phyloP scores from a whole-genome alignment of 116 monocot genomes.

The Papilionanthe hybrid region DNA sequence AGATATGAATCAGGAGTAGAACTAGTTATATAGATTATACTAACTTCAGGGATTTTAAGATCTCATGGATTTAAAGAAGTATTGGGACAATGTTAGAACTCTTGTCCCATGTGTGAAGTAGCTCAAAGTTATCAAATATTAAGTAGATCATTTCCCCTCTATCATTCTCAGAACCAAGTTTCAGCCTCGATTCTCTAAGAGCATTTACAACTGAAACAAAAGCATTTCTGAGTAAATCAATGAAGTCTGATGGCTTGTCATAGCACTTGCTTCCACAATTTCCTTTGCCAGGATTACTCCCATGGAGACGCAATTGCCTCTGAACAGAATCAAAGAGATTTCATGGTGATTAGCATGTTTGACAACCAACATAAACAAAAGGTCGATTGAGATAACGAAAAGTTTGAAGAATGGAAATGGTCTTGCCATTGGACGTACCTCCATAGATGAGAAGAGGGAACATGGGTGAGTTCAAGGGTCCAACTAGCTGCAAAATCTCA shows the following conservation, averaged over 20 bases:
- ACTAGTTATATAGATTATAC: conserved; percentile 73
- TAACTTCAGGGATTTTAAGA: conserved; percentile 43
- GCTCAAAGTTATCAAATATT: conserved; percentile 84
- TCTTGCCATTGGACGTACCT: conserved; percentile 67
- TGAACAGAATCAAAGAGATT: conserved; percentile 52
- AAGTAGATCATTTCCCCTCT: conserved; percentile 59
- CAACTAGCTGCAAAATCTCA: conserved; percentile 10
- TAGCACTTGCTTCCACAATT: conserved; percentile 39
- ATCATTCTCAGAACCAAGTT: conserved; percentile 5
- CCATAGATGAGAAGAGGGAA: conserved; percentile 70
- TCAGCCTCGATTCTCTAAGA: conserved; percentile 9
- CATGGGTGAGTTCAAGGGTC: conserved; percentile 25
- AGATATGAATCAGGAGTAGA: conserved; percentile 60
- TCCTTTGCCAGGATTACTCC: conserved; percentile 17
- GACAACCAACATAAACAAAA: conserved; percentile 55
- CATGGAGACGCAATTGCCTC: conserved; percentile 36
- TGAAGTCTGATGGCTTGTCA: conserved; percentile 62
- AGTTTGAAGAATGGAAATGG: conserved; percentile 37
- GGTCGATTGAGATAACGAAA: conserved; percentile 56
- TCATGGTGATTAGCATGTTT: conserved; percentile 49
- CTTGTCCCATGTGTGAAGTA: conserved; percentile 60
- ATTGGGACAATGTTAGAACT: conserved; percentile 38
- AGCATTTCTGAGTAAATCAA: conserved; percentile 43
- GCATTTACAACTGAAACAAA: conserved; percentile 8
- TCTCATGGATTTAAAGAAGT: conserved; percentile 56